These are phyloP conservation scores for Quercus berberidifolia DNA, from an alignment of 306 rosid genomes.

Conservation along the genomic window DNA sequence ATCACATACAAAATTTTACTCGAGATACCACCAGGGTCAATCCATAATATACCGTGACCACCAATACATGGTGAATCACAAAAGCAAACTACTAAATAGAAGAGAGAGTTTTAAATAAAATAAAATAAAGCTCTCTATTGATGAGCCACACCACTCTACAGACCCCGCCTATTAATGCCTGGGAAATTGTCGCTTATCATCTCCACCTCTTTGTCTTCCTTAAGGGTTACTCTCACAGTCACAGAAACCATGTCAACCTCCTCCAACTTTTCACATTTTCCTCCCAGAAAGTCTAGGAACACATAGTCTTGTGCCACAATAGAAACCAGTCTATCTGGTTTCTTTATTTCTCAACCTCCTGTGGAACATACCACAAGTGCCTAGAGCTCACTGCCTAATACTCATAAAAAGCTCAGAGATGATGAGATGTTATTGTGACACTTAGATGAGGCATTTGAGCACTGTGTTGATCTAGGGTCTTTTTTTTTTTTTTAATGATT, in stretches of 20 bases:
- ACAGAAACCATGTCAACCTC: conserved; percentile 47
- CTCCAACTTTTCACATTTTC: conserved; percentile 26
- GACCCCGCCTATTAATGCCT: conserved; percentile 23
- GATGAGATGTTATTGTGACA: too few relatives aligned
- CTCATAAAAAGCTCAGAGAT: too few relatives aligned
- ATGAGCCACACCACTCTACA: neutral
- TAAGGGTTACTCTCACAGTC: conserved; percentile 63
- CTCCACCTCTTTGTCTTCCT: conserved; percentile 39
- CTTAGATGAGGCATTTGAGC: too few relatives aligned
- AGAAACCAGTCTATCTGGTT: too few relatives aligned
- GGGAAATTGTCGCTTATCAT: conserved; percentile 30
- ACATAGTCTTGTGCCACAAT: too few relatives aligned
- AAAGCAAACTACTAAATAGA: neutral
- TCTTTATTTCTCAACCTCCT: too few relatives aligned
- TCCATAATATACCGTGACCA: too few relatives aligned
- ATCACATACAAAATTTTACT: too few relatives aligned
- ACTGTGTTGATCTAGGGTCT: too few relatives aligned
- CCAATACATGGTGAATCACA: neutral
- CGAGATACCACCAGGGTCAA: too few relatives aligned
- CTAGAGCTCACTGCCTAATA: too few relatives aligned
- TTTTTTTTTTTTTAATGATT: neutral
- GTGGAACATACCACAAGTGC: too few relatives aligned
- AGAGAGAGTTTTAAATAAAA: neutral
- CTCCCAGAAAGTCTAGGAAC: conserved; percentile 44
- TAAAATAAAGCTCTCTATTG: neutral